These are phyloP conservation scores for Piper longum DNA, from an alignment of 164 flowering plant species.

Conservation along the genomic window DNA sequence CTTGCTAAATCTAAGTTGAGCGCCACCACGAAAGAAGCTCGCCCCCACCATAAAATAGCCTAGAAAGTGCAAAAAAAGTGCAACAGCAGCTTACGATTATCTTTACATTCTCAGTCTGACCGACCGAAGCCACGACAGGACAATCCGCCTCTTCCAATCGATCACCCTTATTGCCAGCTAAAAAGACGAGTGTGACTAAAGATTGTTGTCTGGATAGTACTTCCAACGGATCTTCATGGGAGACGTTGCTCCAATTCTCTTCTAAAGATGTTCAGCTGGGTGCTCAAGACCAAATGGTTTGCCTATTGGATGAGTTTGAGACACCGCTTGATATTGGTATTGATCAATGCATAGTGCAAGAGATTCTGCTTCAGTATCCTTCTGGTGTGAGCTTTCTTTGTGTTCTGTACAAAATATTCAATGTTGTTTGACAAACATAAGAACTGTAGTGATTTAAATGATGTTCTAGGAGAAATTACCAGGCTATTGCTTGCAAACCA, in stretches of 20 bases:
- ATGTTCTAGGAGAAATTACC: neutral
- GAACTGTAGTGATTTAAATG: neutral
- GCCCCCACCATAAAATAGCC: no score
- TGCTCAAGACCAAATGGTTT: slow-evolving; percentile 7
- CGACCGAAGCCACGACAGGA: no score
- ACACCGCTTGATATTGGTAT: slow-evolving; percentile 69
- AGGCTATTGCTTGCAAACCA: no score
- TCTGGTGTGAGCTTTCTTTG: slow-evolving; percentile 1
- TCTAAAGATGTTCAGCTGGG: slow-evolving; percentile 9
- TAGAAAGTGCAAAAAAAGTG: no score
- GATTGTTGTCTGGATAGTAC: neutral
- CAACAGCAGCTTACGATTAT: no score
- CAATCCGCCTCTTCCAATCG: no score
- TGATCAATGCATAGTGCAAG: slow-evolving; percentile 68
- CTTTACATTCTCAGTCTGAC: no score
- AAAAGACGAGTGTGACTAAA: no score
- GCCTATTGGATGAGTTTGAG: slow-evolving; percentile 24
- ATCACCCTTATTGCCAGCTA: no score
- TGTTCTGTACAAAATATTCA: neutral
- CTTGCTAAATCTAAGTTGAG: no score
- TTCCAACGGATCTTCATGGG: slow-evolving; percentile 72
- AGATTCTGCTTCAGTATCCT: slow-evolving; percentile 93
- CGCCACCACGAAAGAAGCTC: no score
- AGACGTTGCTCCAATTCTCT: slow-evolving; percentile 38
- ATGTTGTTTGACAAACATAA: no score